A percentile compares a stretch with the other conserved stretches of the same genome.
Evolutionary conservation across 2,329 filamentous ascomycete species (phyloP).

Genomic region (Talaromyces funiculosus): DNA sequence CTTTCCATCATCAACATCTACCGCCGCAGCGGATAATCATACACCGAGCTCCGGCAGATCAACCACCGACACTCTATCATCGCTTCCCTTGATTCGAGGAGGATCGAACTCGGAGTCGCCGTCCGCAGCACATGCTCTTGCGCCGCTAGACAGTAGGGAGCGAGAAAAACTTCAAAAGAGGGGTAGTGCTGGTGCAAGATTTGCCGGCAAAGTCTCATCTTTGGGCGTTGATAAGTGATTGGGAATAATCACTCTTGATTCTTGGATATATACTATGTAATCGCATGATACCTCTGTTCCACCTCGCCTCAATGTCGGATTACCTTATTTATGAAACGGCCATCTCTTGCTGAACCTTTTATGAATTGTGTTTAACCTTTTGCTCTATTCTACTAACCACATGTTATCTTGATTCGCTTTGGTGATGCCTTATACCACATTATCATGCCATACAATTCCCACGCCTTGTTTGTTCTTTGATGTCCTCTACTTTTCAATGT

Average conservation of each 20-base stretch:
- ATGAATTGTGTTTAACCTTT: not conserved
- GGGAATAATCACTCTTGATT: not conserved
- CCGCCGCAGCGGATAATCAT: not conserved
- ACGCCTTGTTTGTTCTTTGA: not conserved
- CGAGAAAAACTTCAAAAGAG: constrained; percentile 72
- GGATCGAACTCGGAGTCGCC: constrained; percentile 22
- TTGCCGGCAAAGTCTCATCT: constrained; percentile 48
- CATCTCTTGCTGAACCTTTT: not conserved
- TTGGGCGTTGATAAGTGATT: constrained; percentile 20
- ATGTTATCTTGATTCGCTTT: too few species aligned
- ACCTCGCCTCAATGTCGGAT: not conserved
- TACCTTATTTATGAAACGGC: not conserved
- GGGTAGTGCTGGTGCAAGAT: constrained; percentile 68
- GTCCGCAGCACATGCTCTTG: constrained; percentile 26
- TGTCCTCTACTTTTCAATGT: not conserved
- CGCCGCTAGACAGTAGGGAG: constrained; percentile 43
- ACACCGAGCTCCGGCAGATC: constrained; percentile 38
- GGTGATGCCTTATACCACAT: not conserved
- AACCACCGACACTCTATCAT: constrained; percentile 58
- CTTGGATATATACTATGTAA: constrained; percentile 1
- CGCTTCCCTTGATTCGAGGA: constrained; percentile 52
- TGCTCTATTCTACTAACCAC: not conserved
- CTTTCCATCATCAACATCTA: not conserved
- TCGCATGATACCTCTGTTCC: constrained; percentile 5
- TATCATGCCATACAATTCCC: not conserved